These are phyloP conservation scores for Chytriomyces hyalinus DNA, from an alignment of 192 early-diverging fungal genomes.

Conservation along the genomic window DNA sequence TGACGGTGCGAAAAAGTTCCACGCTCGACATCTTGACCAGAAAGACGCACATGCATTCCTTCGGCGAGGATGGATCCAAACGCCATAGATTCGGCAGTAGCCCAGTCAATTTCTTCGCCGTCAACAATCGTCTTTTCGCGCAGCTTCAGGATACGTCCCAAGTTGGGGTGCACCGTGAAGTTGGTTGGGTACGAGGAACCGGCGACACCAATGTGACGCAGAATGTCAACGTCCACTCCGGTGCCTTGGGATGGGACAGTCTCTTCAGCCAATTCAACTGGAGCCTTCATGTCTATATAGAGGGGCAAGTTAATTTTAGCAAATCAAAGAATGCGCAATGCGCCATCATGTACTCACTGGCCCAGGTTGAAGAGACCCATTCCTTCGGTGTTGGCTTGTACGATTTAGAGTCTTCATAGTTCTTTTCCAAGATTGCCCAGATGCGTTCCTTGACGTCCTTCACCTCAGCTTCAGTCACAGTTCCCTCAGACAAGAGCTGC, in stretches of 20 bases:
- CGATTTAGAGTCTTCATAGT: constrained; percentile 84
- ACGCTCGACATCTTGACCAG: constrained; percentile 98
- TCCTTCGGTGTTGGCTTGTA: constrained; percentile 89
- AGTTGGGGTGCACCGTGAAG: constrained; percentile 86
- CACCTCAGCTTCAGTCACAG: constrained; percentile 81
- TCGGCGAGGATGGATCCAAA: constrained; percentile 90
- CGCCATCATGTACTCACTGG: constrained; percentile 53
- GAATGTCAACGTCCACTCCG: constrained; percentile 73
- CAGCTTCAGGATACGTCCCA: constrained; percentile 81
- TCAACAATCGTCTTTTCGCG: constrained; percentile 81
- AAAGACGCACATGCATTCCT: constrained; percentile 71
- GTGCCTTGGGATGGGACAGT: constrained; percentile 71
- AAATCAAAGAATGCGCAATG: background rate
- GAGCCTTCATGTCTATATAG: constrained; percentile 76
- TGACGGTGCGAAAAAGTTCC: constrained; percentile 99
- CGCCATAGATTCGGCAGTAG: constrained; percentile 92
- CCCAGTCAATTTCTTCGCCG: constrained; percentile 91
- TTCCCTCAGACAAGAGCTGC: constrained; percentile 83
- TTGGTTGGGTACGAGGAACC: constrained; percentile 80
- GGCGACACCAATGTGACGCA: constrained; percentile 82
- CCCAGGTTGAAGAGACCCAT: constrained; percentile 95
- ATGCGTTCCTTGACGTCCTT: constrained; percentile 88
- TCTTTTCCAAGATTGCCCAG: constrained; percentile 92
- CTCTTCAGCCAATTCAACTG: constrained; percentile 72
- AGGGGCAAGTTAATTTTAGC: background rate